These are phyloP conservation scores for Rubroshorea leprosula DNA, from an alignment of 345 rosid genomes.

Conservation along the genomic window DNA sequence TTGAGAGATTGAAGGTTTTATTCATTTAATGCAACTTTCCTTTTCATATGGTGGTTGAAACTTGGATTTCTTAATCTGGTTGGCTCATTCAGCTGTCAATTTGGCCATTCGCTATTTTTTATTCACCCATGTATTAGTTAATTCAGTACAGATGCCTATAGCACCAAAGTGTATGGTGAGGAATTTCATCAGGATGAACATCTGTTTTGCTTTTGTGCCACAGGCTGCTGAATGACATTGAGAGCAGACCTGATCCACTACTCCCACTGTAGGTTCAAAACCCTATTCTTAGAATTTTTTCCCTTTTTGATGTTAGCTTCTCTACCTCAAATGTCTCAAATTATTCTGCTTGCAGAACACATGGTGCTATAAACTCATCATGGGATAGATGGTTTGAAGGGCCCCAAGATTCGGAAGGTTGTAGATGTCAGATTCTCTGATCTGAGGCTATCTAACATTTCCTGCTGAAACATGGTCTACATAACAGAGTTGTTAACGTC, in stretches of 20 bases:
- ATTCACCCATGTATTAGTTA: too few species aligned
- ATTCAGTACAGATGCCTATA: too few species aligned
- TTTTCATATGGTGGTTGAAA: too few species aligned
- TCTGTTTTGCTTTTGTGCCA: not conserved
- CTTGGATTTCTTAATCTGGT: too few species aligned
- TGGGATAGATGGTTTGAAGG: slow-evolving; percentile 88
- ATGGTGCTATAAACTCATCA: slow-evolving; percentile 42
- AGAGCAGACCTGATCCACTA: slow-evolving; percentile 47
- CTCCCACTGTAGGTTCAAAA: slow-evolving; percentile 47
- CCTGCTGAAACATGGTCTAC: slow-evolving; percentile 12
- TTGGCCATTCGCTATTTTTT: too few species aligned
- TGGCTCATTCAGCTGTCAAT: too few species aligned
- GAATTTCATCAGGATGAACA: too few species aligned
- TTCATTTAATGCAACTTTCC: too few species aligned
- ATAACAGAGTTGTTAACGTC: slow-evolving; percentile 13
- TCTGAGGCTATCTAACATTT: too few species aligned
- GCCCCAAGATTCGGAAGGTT: slow-evolving; percentile 53
- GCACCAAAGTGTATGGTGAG: too few species aligned
- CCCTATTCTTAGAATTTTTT: not conserved
- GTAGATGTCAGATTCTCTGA: slow-evolving; percentile 63
- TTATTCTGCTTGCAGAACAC: slow-evolving; percentile 43
- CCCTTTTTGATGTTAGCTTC: slow-evolving; percentile 1
- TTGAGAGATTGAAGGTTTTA: too few species aligned
- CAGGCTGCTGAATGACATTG: slow-evolving; percentile 42
- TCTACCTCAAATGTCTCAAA: slow-evolving; percentile 9